Base-by-base conservation (phyloP, 495 filamentous ascomycete species). In the Trichoderma erinaceum region DNA sequence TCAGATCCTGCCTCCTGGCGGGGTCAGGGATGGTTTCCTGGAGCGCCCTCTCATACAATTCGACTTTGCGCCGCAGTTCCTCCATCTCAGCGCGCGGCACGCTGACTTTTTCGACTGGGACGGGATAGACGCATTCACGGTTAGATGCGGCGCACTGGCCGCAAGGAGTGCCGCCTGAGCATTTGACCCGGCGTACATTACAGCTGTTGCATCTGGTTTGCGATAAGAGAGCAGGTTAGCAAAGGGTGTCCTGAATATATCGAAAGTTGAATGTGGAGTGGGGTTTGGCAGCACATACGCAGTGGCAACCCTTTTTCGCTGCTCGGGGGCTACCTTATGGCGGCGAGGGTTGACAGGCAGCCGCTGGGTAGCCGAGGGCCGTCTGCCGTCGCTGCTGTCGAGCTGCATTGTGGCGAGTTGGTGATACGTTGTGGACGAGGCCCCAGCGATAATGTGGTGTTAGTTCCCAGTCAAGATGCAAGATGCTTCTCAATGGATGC, bases 151-250 rank as follows among this genome's bases (percentile, higher is more conserved):
- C 41, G 68, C 79, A 80, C 66, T 77, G 75, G 11, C 63, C 41
- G 68, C 79, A 81, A 1, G 79, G 79, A 32, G 65, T 65, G 0
- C 75, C 69, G 38, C 79, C 79, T n/a, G 72, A 77, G 70, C 79
- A 81, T 66, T 79, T 81, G 69, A 78, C 77, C 64, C 78, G 78
- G 18, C 76, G 74, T 27, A 80, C 71, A 71, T 81, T 81, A 75
- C 79, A 81, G 67, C 70, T 72, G 68, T 81, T 80, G 73, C 79
- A 81, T 23, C 79, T 81, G 68, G 66, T 66, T 44, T 66, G 68
- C 25, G 35, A 38, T 0, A 38, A 38, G 35, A 68, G 68, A 10
- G 67, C 23, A 65, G 35, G 38, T 66, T 50, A 41, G 68, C 21
- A 7, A 67, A 63, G 43, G 56, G 41, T 27, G 23, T 58, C 23